Base-by-base conservation (phyloP, 495 filamentous ascomycete species). In the Lentithecium fluviatile region DNA sequence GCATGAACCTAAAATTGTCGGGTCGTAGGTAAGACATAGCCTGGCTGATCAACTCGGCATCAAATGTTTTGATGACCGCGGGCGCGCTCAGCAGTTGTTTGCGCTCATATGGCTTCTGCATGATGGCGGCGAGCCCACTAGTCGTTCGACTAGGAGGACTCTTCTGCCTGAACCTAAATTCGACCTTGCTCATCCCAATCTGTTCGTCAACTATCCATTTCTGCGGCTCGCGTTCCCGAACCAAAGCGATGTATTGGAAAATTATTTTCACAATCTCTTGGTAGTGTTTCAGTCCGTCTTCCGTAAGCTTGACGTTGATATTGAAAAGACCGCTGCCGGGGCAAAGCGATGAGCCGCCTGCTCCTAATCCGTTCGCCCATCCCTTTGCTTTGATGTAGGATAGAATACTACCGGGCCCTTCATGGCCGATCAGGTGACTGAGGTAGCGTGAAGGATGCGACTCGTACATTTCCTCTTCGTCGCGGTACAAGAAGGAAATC, bases 91-190 rank as follows among this genome's bases (percentile, higher is more conserved):
- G 80, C 17, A 99, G 79, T 82, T 87, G 88, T 69, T 96, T 86
- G 56, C 91, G 80, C 0, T 91, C 90, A 32, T 92, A 74, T 3
- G 89, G 88, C 70, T 88, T 90, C 67, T 97, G 95, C 94, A 99
- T 97, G 5, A 87, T 79, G 29, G 83, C 80, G 62, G 86, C 90
- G 59, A 92, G 80, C 50, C 80, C 84, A 71, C 89, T 95, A 0
- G 91, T 94, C 70, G 96, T 96, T 32, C 85, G 84, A 60, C 85
- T 92, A 0, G 95, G 89, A 15, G 88, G 89, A 1, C 84, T 87
- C 79, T 99, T 99, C 71, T 97, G 88, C 73, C 83, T 89, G 77
- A 94, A 99, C 55, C 84, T 85, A 77, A 99, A 99, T 62, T 96
- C 89, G 38, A 99, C 88, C 63, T 96, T 90, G 29, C 87, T 83